phyloP scores from a whole-genome alignment of 2,329 filamentous ascomycete genomes.

The Sclerotinia spermophila region DNA sequence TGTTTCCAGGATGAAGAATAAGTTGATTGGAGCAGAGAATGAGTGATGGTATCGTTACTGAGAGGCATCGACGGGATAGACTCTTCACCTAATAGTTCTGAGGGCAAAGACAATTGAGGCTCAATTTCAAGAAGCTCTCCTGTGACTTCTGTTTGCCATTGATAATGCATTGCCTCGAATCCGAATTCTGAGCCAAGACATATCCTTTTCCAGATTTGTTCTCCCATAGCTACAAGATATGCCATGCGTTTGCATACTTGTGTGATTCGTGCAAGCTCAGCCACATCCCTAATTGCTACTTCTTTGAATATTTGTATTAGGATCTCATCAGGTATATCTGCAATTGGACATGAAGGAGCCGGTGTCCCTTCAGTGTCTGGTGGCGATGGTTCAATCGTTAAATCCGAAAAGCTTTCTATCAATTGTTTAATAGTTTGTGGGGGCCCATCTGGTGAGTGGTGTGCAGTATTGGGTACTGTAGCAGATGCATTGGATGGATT shows the following conservation, averaged over 20 bases:
- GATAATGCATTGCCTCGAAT: slow-evolving; percentile 79
- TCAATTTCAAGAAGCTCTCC: slow-evolving; percentile 49
- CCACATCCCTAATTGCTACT: slow-evolving; percentile 70
- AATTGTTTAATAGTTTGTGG: slow-evolving; percentile 62
- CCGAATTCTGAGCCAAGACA: slow-evolving; percentile 70
- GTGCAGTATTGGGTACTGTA: slow-evolving; percentile 51
- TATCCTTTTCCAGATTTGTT: slow-evolving; percentile 79
- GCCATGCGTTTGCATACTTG: slow-evolving; percentile 85
- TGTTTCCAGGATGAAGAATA: slow-evolving; percentile 55
- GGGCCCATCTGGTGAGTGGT: slow-evolving; percentile 54
- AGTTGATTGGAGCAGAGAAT: slow-evolving; percentile 19
- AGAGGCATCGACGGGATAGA: neutral
- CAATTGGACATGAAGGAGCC: slow-evolving; percentile 75
- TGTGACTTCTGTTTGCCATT: slow-evolving; percentile 61
- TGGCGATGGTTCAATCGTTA: slow-evolving; percentile 64
- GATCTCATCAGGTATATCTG: slow-evolving; percentile 76
- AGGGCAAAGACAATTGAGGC: neutral
- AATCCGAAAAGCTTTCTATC: slow-evolving; percentile 67
- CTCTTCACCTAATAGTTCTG: slow-evolving; percentile 13
- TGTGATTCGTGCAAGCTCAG: slow-evolving; percentile 69
- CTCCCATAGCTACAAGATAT: slow-evolving; percentile 78
- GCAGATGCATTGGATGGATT: slow-evolving; percentile 47
- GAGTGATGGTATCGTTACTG: slow-evolving; percentile 1
- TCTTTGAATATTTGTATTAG: slow-evolving; percentile 73
- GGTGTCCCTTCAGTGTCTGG: slow-evolving; percentile 69